These are phyloP conservation scores for Linnemannia exigua DNA, from an alignment of 192 early-diverging fungal genomes.

Conservation along the genomic window DNA sequence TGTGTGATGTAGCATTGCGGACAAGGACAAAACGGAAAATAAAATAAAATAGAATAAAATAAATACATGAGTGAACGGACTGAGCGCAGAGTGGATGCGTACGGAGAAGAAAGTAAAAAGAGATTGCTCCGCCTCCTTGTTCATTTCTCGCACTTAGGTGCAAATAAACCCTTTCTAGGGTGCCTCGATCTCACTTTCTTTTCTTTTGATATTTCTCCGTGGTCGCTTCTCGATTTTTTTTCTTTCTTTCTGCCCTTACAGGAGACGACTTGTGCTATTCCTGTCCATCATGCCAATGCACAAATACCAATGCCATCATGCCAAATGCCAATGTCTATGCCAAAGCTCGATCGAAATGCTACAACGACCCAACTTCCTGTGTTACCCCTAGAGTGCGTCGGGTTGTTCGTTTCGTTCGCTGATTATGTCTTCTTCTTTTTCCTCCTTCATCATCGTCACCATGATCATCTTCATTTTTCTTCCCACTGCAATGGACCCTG, in stretches of 20 bases:
- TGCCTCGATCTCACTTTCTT: background rate
- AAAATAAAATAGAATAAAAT: background rate
- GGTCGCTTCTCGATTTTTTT: background rate
- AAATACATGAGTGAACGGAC: background rate
- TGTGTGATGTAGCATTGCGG: background rate
- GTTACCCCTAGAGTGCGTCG: constrained; percentile 8
- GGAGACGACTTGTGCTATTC: too few species aligned
- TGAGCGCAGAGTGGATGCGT: background rate
- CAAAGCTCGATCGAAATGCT: background rate
- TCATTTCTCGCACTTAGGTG: background rate
- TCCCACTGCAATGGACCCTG: background rate
- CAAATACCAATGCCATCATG: background rate
- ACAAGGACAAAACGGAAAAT: background rate
- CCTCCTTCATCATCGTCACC: background rate
- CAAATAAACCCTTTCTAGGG: background rate
- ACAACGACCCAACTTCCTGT: background rate
- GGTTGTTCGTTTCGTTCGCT: background rate
- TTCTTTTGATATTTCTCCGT: background rate
- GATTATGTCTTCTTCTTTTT: background rate
- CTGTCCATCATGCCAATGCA: too few species aligned
- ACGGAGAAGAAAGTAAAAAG: background rate
- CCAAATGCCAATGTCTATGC: background rate
- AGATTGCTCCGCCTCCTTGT: background rate
- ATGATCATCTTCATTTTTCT: background rate
- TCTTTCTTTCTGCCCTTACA: background rate